phyloP scores from a whole-genome alignment of 768 basidiomycete species.

The Termitomyces sp. region DNA sequence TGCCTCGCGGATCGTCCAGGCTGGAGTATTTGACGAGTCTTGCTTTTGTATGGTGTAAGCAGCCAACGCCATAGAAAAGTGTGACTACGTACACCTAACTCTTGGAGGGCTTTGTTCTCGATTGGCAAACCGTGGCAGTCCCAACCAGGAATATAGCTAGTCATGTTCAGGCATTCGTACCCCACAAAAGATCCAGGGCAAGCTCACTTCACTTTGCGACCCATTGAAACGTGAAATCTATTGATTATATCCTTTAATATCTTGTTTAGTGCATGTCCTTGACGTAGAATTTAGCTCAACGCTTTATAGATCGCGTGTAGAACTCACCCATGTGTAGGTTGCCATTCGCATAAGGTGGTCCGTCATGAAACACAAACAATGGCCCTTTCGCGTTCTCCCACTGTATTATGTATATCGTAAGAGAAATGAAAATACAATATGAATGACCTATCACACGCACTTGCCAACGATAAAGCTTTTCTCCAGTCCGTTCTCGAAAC shows the following conservation, averaged over 20 bases:
- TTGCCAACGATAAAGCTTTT: slow-evolving; percentile 77
- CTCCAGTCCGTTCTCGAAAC: slow-evolving; percentile 60
- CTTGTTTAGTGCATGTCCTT: slow-evolving; percentile 95
- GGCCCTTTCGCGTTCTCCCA: slow-evolving; percentile 59
- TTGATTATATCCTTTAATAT: slow-evolving; percentile 95
- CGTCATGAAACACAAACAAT: slow-evolving; percentile 87
- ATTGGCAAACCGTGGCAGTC: slow-evolving; percentile 98
- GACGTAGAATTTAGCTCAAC: not conserved
- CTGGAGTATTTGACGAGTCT: slow-evolving; percentile 50
- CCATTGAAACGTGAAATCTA: slow-evolving; percentile 76
- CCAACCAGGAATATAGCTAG: slow-evolving; percentile 92
- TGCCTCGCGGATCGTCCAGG: slow-evolving; percentile 58
- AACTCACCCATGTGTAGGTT: slow-evolving; percentile 85
- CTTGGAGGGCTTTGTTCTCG: slow-evolving; percentile 86
- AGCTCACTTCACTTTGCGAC: slow-evolving; percentile 75
- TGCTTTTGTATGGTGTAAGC: slow-evolving; percentile 29
- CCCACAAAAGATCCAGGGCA: not conserved
- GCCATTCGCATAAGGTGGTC: slow-evolving; percentile 97
- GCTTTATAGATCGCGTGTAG: not conserved
- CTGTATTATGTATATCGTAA: slow-evolving; percentile 28
- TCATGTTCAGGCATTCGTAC: slow-evolving; percentile 1
- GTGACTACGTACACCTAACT: slow-evolving; percentile 51
- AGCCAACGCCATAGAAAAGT: not conserved
- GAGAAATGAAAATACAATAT: not conserved
- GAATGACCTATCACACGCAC: slow-evolving; percentile 29